These are phyloP conservation scores for Endoconidiophora polonica DNA, from an alignment of 2,329 filamentous ascomycete species.

Conservation along the genomic window DNA sequence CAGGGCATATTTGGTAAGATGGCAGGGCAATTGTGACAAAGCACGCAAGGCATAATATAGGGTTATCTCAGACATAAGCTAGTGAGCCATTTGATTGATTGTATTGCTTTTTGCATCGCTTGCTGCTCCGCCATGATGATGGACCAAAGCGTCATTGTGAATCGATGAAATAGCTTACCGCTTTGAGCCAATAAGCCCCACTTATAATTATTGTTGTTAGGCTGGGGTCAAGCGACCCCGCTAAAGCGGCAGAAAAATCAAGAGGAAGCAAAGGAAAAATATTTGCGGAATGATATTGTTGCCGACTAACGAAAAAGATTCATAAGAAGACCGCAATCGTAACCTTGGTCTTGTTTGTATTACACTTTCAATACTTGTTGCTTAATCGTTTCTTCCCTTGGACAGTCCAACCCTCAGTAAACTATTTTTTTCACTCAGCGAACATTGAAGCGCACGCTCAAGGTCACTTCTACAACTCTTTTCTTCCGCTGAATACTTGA, in stretches of 20 bases:
- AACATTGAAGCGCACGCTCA: background rate
- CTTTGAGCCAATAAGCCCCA: background rate
- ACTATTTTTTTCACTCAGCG: background rate
- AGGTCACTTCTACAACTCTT: background rate
- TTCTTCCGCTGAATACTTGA: background rate
- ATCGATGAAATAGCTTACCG: background rate
- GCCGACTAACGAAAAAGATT: background rate
- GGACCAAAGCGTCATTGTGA: no score
- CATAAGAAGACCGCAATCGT: background rate
- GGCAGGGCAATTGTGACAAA: no score
- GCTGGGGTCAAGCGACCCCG: background rate
- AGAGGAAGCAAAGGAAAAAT: background rate
- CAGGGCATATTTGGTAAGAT: no score
- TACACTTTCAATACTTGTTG: background rate
- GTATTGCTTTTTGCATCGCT: no score
- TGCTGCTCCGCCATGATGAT: no score
- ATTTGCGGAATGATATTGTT: background rate
- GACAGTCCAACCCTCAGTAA: background rate
- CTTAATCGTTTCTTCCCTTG: background rate
- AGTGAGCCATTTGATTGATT: no score
- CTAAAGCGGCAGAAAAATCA: constrained; percentile 8
- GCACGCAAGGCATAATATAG: no score
- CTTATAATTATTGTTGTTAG: background rate
- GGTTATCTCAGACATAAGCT: no score
- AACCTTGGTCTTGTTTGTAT: background rate